Evolutionary conservation across 768 basidiomycete species (phyloP), one percentile per base, ranked within the genome.

Genomic region (Russula sp.): DNA sequence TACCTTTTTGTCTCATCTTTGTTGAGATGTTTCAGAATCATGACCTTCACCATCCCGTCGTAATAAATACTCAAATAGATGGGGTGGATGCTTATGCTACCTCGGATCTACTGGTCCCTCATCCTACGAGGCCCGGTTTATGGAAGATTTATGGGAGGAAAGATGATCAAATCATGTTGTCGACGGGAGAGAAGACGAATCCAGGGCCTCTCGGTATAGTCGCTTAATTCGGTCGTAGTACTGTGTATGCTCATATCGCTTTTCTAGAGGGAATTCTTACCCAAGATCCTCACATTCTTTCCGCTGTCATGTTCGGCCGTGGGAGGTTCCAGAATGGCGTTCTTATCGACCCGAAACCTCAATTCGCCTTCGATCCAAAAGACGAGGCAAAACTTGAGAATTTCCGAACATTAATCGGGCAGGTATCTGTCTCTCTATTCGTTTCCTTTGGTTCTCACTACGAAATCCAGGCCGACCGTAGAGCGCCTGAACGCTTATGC

Each of bases 71-170:
- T 11, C 67, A 73, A 53, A 56, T 78, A 1, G 68, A 76, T 1
- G 81, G 79, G 2, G 66, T 69, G 20, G 71, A 73, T 24, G 79
- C 76, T 13, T 81, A 80, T 52, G 73, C 78, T 2, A 81, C 80
- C 1, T 70, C 73, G 0, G 83, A 83, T 68, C 50, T 83, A 2
- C 71, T 83, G 18, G 62, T 74, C 0, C 75, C 76, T 30, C 83
- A 83, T 67, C 79, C 82, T 0, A 76, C 75, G 0, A 77, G 75
- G 32, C 62, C 76, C 6, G 73, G 77, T 1, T 48, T 75, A 18
- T 84, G 71, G 71, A 71, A 69, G 62, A 65, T 71, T 9, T 67
- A 63, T 24, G 70, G 70, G 5, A 59, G 71, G 42, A 69, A 68
- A 34, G 74, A 75, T 49, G 74, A 75, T 57, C 74, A 75, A 62